Conservation (phyloP, 192 early-diverging fungal species). For the Thamnidium elegans region DNA sequence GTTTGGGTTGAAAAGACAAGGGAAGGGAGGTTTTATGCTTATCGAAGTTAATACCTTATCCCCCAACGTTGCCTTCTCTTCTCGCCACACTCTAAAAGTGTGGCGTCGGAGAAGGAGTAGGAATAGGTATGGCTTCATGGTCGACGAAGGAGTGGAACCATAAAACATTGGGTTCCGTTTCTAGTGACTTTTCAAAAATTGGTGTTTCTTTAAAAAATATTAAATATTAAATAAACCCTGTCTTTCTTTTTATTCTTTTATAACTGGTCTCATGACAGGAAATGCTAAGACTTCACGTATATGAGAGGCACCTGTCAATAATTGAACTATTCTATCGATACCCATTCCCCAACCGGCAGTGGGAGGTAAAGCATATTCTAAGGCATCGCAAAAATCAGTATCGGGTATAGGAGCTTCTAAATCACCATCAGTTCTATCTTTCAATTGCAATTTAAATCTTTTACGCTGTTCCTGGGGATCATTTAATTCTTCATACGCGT, state of each 20-base stretch:
- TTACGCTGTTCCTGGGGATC: slow-evolving; percentile 74
- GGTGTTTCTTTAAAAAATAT: too few relatives aligned
- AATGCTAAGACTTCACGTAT: slow-evolving; percentile 85
- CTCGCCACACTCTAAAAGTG: too few relatives aligned
- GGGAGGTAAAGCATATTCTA: slow-evolving; percentile 84
- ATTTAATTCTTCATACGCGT: slow-evolving; percentile 90
- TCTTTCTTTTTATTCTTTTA: slow-evolving; percentile 2
- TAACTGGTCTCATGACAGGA: slow-evolving; percentile 44
- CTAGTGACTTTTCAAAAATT: too few relatives aligned
- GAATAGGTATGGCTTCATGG: too few relatives aligned
- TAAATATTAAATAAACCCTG: too few relatives aligned
- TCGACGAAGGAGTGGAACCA: too few relatives aligned
- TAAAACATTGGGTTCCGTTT: too few relatives aligned
- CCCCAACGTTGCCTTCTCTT: too few relatives aligned
- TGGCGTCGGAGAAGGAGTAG: too few relatives aligned
- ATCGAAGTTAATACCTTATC: too few relatives aligned
- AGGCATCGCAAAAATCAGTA: slow-evolving; percentile 66
- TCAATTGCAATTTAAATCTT: slow-evolving; percentile 60
- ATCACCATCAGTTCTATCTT: slow-evolving; percentile 67
- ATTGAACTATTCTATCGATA: slow-evolving; percentile 73
- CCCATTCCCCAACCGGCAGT: slow-evolving; percentile 92
- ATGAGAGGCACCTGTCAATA: slow-evolving; percentile 63
- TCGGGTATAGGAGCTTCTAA: slow-evolving; percentile 75
- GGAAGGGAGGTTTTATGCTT: too few relatives aligned
- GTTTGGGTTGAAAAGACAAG: too few relatives aligned